phyloP scores from a whole-genome alignment of 768 basidiomycete genomes.

The Neoboletus subvelutipes region DNA sequence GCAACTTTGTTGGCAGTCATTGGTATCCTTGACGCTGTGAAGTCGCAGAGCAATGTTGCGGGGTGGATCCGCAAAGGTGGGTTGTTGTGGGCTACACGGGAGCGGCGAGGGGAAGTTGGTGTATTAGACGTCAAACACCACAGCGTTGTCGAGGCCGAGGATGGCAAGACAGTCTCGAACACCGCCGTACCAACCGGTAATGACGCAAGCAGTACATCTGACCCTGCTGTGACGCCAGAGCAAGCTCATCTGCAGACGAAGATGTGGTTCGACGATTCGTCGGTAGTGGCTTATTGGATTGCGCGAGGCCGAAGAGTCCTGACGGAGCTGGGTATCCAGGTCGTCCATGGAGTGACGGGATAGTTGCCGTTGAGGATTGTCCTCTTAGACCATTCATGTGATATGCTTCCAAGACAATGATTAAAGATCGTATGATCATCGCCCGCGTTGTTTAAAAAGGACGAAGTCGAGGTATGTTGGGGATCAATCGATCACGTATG shows the following conservation, averaged over 20 bases:
- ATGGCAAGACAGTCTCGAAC: neutral
- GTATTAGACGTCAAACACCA: neutral
- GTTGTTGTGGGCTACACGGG: constrained; percentile 36
- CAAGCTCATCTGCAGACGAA: constrained; percentile 8
- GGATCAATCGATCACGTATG: neutral
- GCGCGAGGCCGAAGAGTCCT: constrained; percentile 50
- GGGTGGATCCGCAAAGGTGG: constrained; percentile 66
- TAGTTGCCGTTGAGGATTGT: neutral
- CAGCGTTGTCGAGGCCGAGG: neutral
- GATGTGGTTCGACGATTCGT: constrained; percentile 56
- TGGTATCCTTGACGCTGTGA: constrained; percentile 61
- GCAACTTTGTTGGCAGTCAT: constrained; percentile 59
- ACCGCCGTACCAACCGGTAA: constrained; percentile 11
- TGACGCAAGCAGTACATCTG: constrained; percentile 14
- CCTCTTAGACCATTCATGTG: neutral
- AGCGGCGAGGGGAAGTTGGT: constrained; percentile 1
- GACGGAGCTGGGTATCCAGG: constrained; percentile 45
- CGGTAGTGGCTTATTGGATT: constrained; percentile 50
- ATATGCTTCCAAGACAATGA: neutral
- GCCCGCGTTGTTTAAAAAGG: neutral
- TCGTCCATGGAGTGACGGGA: constrained; percentile 42
- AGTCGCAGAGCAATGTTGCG: constrained; percentile 60
- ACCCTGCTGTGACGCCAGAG: constrained; percentile 3
- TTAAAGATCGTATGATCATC: neutral
- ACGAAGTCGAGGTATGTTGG: neutral